These are phyloP conservation scores for Mycoemilia scoparia DNA, from an alignment of 192 early-diverging fungal species.

Conservation along the genomic window DNA sequence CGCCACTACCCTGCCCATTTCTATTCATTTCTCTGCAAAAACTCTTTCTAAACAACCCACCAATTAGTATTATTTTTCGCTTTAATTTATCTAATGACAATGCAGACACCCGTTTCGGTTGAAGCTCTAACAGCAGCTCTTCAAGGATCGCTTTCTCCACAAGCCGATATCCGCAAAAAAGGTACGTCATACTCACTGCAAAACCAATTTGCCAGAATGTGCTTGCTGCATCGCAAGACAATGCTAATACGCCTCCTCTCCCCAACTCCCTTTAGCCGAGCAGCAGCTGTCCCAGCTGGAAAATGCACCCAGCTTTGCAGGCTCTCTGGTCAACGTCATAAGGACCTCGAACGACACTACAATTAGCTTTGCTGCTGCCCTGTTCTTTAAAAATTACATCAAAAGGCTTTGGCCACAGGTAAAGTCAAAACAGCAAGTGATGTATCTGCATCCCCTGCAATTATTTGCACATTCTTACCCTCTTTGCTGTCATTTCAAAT, in stretches of 20 bases:
- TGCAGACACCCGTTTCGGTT: constrained; percentile 3
- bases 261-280: constrained; percentile 46
- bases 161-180: constrained; percentile 27
- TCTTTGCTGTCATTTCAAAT: too few species aligned
- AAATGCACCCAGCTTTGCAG: constrained; percentile 40
- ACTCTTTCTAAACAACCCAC: constrained; percentile 42
- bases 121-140: constrained; percentile 21
- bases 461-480: constrained; percentile 1
- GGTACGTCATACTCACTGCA: constrained; percentile 3
- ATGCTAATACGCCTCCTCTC: too few species aligned
- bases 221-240: not conserved
- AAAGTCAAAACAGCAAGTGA: too few species aligned
- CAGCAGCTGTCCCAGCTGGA: constrained; percentile 33
- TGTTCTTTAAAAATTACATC: constrained; percentile 96
- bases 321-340: constrained; percentile 60
- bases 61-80: constrained; percentile 33
- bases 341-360: constrained; percentile 35
- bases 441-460: not conserved
- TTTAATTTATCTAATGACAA: constrained; percentile 14
- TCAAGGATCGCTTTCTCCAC: constrained; percentile 22
- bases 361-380: constrained; percentile 57
- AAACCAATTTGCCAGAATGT: not conserved
- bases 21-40: too few species aligned
- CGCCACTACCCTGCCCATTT: too few species aligned
- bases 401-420: constrained; percentile 68